phyloP scores from a whole-genome alignment of 116 monocot species.

The Iris pallida region DNA sequence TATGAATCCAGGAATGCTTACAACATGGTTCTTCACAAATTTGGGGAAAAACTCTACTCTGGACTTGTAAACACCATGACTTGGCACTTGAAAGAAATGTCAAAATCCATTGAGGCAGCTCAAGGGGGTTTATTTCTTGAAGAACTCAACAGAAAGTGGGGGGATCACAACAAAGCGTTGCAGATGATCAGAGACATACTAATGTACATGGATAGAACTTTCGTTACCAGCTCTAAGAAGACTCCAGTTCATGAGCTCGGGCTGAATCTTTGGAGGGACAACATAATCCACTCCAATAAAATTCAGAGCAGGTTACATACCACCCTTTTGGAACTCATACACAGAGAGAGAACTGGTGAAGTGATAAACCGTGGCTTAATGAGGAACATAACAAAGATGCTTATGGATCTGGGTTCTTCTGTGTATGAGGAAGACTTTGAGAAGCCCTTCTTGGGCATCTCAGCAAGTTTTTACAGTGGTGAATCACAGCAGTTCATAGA shows the following conservation, averaged over 20 bases:
- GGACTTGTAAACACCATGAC: slow-evolving; percentile 84
- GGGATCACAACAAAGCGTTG: slow-evolving; percentile 87
- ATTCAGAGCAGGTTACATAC: slow-evolving; percentile 56
- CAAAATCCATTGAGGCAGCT: slow-evolving; percentile 67
- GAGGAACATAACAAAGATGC: slow-evolving; percentile 79
- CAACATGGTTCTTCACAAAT: slow-evolving; percentile 94
- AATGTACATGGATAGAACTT: slow-evolving; percentile 98
- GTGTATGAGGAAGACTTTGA: slow-evolving; percentile 89
- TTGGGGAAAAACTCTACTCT: slow-evolving; percentile 78
- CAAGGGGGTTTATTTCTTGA: slow-evolving; percentile 76
- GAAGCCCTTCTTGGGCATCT: slow-evolving; percentile 67
- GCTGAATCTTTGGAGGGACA: slow-evolving; percentile 82
- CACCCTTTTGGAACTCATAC: slow-evolving; percentile 72
- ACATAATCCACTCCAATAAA: slow-evolving; percentile 50
- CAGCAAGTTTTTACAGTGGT: slow-evolving; percentile 76
- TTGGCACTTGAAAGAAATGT: slow-evolving; percentile 68
- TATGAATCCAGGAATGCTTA: slow-evolving; percentile 79
- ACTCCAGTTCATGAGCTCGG: slow-evolving; percentile 90
- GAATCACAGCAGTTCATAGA: slow-evolving; percentile 88
- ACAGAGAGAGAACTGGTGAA: slow-evolving; percentile 75
- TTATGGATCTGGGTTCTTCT: slow-evolving; percentile 71
- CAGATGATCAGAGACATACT: slow-evolving; percentile 92
- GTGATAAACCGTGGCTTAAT: slow-evolving; percentile 82
- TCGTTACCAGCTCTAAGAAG: slow-evolving; percentile 44
- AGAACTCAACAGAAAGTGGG: slow-evolving; percentile 81